Base-by-base conservation (phyloP, 768 basidiomycete genomes). In the Boletus vermiculosoides region DNA sequence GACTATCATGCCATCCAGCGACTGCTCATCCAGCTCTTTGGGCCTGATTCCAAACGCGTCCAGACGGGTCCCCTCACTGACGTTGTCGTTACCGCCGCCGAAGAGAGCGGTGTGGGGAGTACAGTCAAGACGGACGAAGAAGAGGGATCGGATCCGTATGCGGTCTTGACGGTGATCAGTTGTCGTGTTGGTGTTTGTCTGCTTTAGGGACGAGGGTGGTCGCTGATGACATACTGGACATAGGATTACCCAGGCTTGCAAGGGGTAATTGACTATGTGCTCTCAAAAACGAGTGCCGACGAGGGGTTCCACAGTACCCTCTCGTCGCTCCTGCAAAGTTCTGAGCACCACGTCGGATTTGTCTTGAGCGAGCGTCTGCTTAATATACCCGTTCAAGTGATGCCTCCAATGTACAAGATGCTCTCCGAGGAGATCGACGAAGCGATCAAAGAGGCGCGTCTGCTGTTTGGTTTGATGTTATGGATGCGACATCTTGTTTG, bases 311-410 rank as follows among this genome's bases (percentile, higher is more conserved):
- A 87, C 58, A 55, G 76, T 28, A 71, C 81, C 12, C 78, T 91
- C 25, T 77, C 80, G 61, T 67, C 71, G 11, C 76, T 89, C 7
- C 45, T 67, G 4, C 41, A 40, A 1, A 12, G 55, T 11, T 33
- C 64, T 36, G 71, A 75, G 37, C 83, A 39, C 7, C 61, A 89
- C 58, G 83, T 96, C 45, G 96, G 92, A 2, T 78, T 97, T 18
- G 79, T 98, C 10, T 77, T 99, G 61, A 90, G 87, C 60, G 93
- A 97, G 70, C 80, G 96, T 0, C 77, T 98, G 50, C 80, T 97
- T 62, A 99, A 98, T 70, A 95, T 99, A 87, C 96, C 96, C 0
- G 88, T 94, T 15, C 92, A 98, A 63, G 84, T 94, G 36, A 80
- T 95, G 10, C 89, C 94, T 6, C 94, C 93, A 1, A 88, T 97